These are phyloP conservation scores for Kandelia obovata DNA, from an alignment of 345 rosid species.

Conservation along the genomic window DNA sequence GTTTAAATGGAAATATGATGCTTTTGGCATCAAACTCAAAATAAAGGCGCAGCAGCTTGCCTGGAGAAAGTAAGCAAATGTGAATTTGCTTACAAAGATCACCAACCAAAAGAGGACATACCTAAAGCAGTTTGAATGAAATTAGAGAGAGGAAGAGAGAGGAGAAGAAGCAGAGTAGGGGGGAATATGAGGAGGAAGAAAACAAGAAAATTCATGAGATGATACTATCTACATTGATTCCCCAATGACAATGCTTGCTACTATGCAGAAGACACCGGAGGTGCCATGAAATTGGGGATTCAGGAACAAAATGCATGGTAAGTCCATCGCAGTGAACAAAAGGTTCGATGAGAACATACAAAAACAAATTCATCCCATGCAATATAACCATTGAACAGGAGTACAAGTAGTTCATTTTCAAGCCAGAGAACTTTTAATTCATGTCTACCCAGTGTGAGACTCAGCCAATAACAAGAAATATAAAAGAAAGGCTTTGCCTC, in stretches of 20 bases:
- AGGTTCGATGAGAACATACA: neutral
- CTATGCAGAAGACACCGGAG: neutral
- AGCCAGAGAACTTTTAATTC: no score
- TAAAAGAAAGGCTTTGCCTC: neutral
- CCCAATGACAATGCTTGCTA: neutral
- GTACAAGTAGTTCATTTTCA: neutral
- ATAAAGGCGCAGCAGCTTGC: slow-evolving; percentile 39
- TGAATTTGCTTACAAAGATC: slow-evolving; percentile 76
- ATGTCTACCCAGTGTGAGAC: neutral
- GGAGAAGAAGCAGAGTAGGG: neutral
- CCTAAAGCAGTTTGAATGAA: slow-evolving; percentile 39
- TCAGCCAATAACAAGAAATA: neutral
- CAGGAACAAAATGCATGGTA: neutral
- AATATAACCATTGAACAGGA: neutral
- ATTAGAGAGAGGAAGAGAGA: neutral
- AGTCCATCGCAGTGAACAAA: neutral
- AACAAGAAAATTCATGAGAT: neutral
- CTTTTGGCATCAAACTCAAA: slow-evolving; percentile 12
- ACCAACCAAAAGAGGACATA: slow-evolving; percentile 94
- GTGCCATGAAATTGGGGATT: neutral
- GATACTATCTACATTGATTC: neutral
- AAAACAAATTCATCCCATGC: neutral
- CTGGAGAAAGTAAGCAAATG: slow-evolving; percentile 97
- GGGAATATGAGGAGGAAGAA: neutral
- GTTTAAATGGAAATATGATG: neutral